Base-by-base conservation (phyloP, 345 rosid genomes). In the Lumnitzera littorea region DNA sequence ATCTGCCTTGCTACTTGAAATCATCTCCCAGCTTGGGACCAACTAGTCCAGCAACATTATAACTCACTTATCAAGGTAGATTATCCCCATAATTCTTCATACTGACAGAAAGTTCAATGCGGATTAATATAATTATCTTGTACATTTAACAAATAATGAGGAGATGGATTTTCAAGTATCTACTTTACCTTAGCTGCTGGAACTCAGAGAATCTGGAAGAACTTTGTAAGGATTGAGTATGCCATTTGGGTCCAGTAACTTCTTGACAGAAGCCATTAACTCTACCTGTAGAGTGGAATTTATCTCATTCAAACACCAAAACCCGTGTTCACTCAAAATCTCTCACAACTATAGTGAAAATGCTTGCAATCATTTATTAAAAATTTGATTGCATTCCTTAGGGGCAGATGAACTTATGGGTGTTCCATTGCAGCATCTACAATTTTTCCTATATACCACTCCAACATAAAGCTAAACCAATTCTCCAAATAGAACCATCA, bases 151-250 rank as follows among this genome's bases (percentile, higher is more conserved):
- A 15, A 29, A 51, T 48, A 60, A 50, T 15, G 7, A 11, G n/a
- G 47, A 31, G 25, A 29, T 51, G 23, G 43, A 36, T 36, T 36
- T 36, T 36, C 36, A 20, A 50, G 36, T n/a, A 62, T 17, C 24
- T 48, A 11, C 16, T 50, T 73, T 70, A 68, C 68, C 78, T 66
- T 59, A 66, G 31, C 24, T 56, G 24, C 56, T 64, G 17, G 62
- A 55, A 63, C 58, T 31, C 63, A 65, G 50, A 29, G 82, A 76
- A 17, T 66, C 85, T 9, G 92, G 91, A 63, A 86, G 82, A 71
- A 89, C 96, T 82, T 87, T 92, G 74, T 92, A 85, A 3, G 96
- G 96, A 61, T 89, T 89, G 58, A 89, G 86, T 67, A 92, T 87
- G 52, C 89, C 84, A 16, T 87, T 84, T 13, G 94, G 94, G 66